Evolutionary conservation across 495 filamentous ascomycete genomes (phyloP).

Genomic region (Xylaria cubensis): DNA sequence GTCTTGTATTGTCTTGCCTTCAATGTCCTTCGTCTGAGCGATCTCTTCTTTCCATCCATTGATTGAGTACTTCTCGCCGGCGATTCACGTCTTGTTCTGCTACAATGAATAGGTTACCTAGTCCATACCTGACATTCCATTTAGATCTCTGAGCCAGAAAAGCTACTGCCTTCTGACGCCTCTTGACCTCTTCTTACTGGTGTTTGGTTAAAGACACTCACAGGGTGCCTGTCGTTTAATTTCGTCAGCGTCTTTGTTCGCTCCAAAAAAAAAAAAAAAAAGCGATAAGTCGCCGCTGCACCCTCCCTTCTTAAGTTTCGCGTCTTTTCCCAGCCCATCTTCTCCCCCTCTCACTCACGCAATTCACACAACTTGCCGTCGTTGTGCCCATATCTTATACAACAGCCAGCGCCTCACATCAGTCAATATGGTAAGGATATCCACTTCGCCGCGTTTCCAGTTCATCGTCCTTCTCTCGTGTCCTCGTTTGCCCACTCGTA

Average conservation of each 20-base stretch:
- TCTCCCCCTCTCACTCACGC: neutral
- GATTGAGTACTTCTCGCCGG: neutral
- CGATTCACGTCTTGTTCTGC: neutral
- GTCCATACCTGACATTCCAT: neutral
- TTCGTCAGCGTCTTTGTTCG: slow-evolving; percentile 7
- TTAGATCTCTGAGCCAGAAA: neutral
- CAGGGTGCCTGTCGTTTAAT: neutral
- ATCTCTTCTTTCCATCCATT: neutral
- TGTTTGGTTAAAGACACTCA: neutral
- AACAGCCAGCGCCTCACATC: neutral
- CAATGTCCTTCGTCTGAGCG: neutral
- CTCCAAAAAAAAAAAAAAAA: neutral
- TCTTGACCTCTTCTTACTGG: neutral
- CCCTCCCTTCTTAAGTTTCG: neutral
- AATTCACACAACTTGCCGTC: neutral
- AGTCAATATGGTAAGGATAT: slow-evolving; percentile 25
- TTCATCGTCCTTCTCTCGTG: neutral
- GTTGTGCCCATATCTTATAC: neutral
- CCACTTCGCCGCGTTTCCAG: neutral
- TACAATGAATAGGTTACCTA: neutral
- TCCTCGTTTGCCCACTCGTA: neutral
- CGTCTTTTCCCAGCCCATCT: neutral
- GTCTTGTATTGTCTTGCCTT: neutral
- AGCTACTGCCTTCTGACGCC: neutral
- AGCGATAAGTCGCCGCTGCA: neutral